Conservation (phyloP, 108 stramenopile genomes). For the Asterionellopsis glacialis region DNA sequence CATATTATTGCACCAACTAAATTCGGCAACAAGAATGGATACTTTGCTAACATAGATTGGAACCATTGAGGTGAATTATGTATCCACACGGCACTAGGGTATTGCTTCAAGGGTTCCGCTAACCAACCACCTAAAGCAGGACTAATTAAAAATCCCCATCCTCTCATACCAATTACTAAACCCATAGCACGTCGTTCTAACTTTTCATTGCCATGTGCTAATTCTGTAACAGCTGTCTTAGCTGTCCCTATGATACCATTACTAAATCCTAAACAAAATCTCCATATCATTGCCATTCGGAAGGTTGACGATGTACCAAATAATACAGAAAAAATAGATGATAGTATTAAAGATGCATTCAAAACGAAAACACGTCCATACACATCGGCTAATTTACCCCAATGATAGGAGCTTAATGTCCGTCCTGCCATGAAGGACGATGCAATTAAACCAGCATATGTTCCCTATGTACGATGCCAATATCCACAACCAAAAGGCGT, state of each 20-base stretch:
- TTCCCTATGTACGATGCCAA: constrained; percentile 20
- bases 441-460: constrained; percentile 62
- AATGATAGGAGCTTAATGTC: constrained; percentile 36
- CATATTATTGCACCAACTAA: constrained; percentile 15
- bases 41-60: constrained; percentile 17
- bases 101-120: constrained; percentile 49
- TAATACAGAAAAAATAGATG: constrained; percentile 37
- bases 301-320: constrained; percentile 60
- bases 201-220: constrained; percentile 34
- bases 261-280: constrained; percentile 45
- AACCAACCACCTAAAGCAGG: constrained; percentile 58
- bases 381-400: constrained; percentile 55
- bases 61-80: constrained; percentile 4
- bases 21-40: constrained; percentile 55
- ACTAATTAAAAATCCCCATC: constrained; percentile 49
- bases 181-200: constrained; percentile 49
- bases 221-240: constrained; percentile 55
- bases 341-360: constrained; percentile 28
- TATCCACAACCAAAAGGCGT: no score
- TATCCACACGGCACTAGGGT: constrained; percentile 16
- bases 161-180: constrained; percentile 47
- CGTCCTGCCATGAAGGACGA: constrained; percentile 70
- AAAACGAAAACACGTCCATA: constrained; percentile 61
- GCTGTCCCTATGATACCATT: constrained; percentile 52
- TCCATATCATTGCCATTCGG: constrained; percentile 30